Base-by-base conservation (phyloP, 2,329 filamentous ascomycete genomes). In the Ambrosiella cleistominuta region DNA sequence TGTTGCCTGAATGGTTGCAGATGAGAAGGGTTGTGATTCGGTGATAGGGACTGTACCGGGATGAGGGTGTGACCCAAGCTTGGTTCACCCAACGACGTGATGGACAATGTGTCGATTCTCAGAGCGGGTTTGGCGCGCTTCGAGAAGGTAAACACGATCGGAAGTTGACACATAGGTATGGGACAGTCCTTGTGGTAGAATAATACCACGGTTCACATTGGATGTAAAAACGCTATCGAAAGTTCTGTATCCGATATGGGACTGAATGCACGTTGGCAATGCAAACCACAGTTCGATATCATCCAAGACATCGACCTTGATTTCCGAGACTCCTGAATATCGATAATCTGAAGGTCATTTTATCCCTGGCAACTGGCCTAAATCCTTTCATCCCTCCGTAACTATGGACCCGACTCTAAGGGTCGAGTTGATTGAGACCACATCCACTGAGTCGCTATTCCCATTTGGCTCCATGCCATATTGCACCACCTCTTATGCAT, bases 71-170 rank as follows among this genome's bases (percentile, higher is more conserved):
- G 51, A 54, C 39, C 51, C 19, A 39, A 38, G 36, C 36, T n/a
- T 54, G 36, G 51, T 54, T 54, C 36, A 27, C 36, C 51, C 51
- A 54, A 54, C 51, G 51, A 54, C 51, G 51, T 17, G 44, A 47
- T 17, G 2, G 44, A 17, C 13, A 4, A 17, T 17, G 44, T 15
- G n/a, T 13, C n/a, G 6, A 47, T 13, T 15, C 19, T 47, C 13
- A 17, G n/a, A 13, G 44, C 15, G n/a, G 7, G n/a, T 8, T 13
- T 47, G n/a, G 44, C 19, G 27, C 27, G 44, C 44, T 15, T 47
- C 44, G n/a, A 17, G 5, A 47, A 47, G 44, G 44, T 13, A 47
- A 47, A n/a, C n/a, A 47, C 44, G n/a, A 17, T 8, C 13, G n/a
- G 44, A 17, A 47, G 44, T 47, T 47, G 44, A 47, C 44, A 47